phyloP scores from a whole-genome alignment of 148 eudicot species.

The Dianthus caryophyllus region DNA sequence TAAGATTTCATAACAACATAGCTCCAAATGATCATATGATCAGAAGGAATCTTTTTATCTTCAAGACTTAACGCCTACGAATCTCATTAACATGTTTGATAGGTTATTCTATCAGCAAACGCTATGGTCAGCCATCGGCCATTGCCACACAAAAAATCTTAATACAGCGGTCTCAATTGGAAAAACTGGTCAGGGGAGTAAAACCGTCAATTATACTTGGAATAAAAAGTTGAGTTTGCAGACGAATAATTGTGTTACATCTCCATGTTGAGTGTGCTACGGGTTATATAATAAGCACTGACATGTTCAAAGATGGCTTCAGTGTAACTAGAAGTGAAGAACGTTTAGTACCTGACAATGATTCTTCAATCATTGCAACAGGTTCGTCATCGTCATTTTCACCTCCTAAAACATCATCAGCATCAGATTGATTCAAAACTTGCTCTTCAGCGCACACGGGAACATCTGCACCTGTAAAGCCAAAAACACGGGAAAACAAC shows the following conservation, averaged over 20 bases:
- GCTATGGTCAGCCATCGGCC: neutral
- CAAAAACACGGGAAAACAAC: neutral
- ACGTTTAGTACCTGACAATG: constrained; percentile 53
- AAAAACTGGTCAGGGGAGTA: neutral
- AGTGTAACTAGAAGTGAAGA: neutral
- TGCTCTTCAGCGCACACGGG: constrained; percentile 71
- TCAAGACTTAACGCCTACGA: no score
- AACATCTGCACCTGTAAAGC: constrained; percentile 48
- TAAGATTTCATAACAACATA: constrained; percentile 6
- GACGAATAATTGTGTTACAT: neutral
- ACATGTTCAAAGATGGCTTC: neutral
- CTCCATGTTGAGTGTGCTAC: no score
- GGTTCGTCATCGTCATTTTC: constrained; percentile 78
- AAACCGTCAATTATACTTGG: neutral
- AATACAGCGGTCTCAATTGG: neutral
- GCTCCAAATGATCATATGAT: neutral
- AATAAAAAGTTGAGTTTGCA: neutral
- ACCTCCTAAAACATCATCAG: constrained; percentile 51
- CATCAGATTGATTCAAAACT: constrained; percentile 61
- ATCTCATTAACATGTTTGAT: no score
- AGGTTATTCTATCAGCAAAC: neutral
- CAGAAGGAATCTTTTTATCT: neutral
- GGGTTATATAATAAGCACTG: no score
- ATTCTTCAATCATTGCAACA: constrained; percentile 71
- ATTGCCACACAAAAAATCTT: neutral